A percentile compares a stretch with the other conserved stretches of the same genome.
phyloP scores from a whole-genome alignment of 2,329 filamentous ascomycete species.

The Beauveria brongniartii region DNA sequence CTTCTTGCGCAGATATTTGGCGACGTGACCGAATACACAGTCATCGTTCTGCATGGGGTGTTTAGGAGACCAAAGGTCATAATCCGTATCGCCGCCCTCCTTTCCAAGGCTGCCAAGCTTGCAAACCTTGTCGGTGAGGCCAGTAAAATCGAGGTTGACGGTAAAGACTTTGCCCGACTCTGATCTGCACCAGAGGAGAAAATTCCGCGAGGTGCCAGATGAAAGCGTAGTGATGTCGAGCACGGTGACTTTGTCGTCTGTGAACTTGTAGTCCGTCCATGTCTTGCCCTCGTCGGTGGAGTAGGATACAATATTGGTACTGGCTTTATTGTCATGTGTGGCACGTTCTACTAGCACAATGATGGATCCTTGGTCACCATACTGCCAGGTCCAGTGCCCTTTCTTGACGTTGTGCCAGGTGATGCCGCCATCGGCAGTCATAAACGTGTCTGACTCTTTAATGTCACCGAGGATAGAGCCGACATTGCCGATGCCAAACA shows the following conservation, averaged over 20 bases:
- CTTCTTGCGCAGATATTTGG: constrained; percentile 87
- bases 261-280: constrained; percentile 72
- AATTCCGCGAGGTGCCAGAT: constrained; percentile 83
- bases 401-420: constrained; percentile 81
- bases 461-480: constrained; percentile 58
- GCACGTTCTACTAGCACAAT: constrained; percentile 76
- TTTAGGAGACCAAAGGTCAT: constrained; percentile 77
- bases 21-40: constrained; percentile 87
- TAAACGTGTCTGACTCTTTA: constrained; percentile 77
- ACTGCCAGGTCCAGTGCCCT: constrained; percentile 87
- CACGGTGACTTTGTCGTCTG: constrained; percentile 61
- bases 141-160: constrained; percentile 83
- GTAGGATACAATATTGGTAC: constrained; percentile 64
- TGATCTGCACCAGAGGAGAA: constrained; percentile 74
- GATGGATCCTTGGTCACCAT: constrained; percentile 89
- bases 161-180: constrained; percentile 54
- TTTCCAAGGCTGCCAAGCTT: constrained; percentile 60
- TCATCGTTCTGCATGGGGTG: constrained; percentile 72
- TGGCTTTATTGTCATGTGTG: constrained; percentile 57
- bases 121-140: constrained; percentile 67
- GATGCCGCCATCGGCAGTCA: constrained; percentile 85
- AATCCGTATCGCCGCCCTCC: constrained; percentile 55
- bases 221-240: constrained; percentile 80
- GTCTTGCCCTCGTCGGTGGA: constrained; percentile 71
- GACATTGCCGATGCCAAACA: constrained; percentile 89